A percentile compares a stretch with the other conserved stretches of the same genome.
phyloP scores from a whole-genome alignment of 2,329 filamentous ascomycete genomes.

The Rhynchosporium secalis region DNA sequence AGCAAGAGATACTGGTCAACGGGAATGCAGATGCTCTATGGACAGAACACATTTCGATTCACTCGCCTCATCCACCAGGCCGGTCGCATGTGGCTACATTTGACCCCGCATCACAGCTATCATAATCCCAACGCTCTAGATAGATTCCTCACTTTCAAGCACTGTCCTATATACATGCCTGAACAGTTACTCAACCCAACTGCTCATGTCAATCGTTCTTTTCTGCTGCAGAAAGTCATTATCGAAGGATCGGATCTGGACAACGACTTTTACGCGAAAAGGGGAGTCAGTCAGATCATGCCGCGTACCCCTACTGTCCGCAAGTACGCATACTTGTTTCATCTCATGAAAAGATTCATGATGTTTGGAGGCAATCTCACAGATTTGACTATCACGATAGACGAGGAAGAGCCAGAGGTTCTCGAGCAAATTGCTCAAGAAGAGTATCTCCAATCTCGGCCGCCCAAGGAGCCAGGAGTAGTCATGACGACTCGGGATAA shows the following conservation, averaged over 20 bases:
- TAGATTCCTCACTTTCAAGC: conserved; percentile 1
- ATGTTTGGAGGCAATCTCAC: background rate
- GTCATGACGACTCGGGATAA: background rate
- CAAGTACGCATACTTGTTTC: conserved; percentile 1
- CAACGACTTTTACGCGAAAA: background rate
- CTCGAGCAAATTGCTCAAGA: background rate
- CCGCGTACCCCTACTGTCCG: background rate
- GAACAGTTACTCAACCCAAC: background rate
- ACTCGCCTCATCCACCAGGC: background rate
- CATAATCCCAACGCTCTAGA: background rate
- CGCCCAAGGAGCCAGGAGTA: too few relatives aligned
- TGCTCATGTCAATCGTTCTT: background rate
- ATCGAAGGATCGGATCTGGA: conserved; percentile 5
- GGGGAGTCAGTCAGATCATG: background rate
- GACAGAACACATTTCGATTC: conserved; percentile 8
- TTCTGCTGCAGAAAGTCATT: background rate
- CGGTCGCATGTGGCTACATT: background rate
- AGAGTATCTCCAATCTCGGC: background rate
- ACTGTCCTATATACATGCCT: background rate
- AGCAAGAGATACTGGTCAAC: background rate
- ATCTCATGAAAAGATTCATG: background rate
- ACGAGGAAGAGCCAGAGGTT: conserved; percentile 4
- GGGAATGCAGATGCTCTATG: conserved; percentile 1
- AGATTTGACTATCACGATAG: conserved; percentile 3
- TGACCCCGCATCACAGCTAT: background rate